Base-by-base conservation (phyloP, 345 rosid genomes). In the Lumnitzera littorea region DNA sequence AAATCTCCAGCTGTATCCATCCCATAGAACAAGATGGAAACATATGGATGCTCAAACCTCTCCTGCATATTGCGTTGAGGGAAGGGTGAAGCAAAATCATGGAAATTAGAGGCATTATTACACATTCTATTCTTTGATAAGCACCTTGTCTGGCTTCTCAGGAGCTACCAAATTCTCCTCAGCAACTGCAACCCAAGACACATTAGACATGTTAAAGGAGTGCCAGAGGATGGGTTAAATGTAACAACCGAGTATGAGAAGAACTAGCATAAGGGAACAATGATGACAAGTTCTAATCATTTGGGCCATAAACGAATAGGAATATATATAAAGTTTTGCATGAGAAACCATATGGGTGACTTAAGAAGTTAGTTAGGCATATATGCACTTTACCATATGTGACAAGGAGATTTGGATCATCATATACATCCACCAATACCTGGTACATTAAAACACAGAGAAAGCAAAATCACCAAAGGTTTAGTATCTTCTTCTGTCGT, bases 21-120 rank as follows among this genome's bases (percentile, higher is more conserved):
- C 53, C 98, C 97, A 13, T 92, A 92, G 72, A 85, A 92, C 56
- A 92, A 72, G 49, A 89, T 82, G 16, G 96, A 87, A 17, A 81
- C 36, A 68, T 85, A 87, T 13, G 97, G 97, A 82, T 92, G 98
- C 64, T 92, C 98, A 43, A 84, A 87, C 77, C 89, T 77, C 68
- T 70, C 91, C 98, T 89, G 95, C 72, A 74, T 29, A 70, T 63
- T 15, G 51, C 43, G 63, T 43, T 46, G 48, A 29, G 24, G 48
- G 25, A 20, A 43, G 46, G 5, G 16, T 48, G 59, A 9, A 16
- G 7, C 31, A 29, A 46, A 57, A 20, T 25, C 23, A 25, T 56
- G 24, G 25, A 17, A 20, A n/a, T 24, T 48, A n/a, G 48, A 12
- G 31, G n/a, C 12, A 53, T 70, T 23, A 31, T 53, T 61, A 50